Evolutionary conservation across 176 grass and related monocot species (phyloP).

Genomic region (Paspalum vaginatum): DNA sequence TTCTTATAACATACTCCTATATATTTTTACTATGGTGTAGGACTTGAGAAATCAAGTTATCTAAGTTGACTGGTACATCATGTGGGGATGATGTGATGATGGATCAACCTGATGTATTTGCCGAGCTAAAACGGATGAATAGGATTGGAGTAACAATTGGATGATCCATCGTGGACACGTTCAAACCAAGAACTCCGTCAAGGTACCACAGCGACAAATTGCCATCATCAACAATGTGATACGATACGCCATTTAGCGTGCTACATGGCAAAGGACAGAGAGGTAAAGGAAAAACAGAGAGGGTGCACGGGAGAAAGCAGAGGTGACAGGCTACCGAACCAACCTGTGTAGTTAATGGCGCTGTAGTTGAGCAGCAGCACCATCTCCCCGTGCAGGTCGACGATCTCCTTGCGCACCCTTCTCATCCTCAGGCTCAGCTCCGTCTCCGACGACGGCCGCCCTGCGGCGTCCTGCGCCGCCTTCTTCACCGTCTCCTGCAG

Average conservation of each 20-base stretch:
- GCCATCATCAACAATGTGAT: no score
- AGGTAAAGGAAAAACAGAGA: not conserved
- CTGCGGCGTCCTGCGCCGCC: not conserved
- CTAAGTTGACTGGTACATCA: no score
- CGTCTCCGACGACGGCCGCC: not conserved
- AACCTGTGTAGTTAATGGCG: constrained; percentile 85
- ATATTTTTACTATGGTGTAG: no score
- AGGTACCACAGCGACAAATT: no score
- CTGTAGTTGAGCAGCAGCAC: constrained; percentile 87
- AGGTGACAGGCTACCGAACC: not conserved
- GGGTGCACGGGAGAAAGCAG: not conserved
- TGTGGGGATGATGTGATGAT: no score
- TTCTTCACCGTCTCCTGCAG: constrained; percentile 59
- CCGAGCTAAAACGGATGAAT: no score
- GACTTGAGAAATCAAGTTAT: no score
- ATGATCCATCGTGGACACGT: no score
- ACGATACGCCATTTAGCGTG: not conserved
- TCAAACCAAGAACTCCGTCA: no score
- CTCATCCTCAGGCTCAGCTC: constrained; percentile 18
- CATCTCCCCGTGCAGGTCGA: constrained; percentile 80
- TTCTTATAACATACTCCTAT: no score
- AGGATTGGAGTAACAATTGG: no score
- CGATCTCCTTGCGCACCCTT: constrained; percentile 63
- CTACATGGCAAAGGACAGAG: not conserved
- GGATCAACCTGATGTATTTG: no score